These are phyloP conservation scores for Coleophoma eucalyptorum DNA, from an alignment of 2,329 filamentous ascomycete species.

Conservation along the genomic window DNA sequence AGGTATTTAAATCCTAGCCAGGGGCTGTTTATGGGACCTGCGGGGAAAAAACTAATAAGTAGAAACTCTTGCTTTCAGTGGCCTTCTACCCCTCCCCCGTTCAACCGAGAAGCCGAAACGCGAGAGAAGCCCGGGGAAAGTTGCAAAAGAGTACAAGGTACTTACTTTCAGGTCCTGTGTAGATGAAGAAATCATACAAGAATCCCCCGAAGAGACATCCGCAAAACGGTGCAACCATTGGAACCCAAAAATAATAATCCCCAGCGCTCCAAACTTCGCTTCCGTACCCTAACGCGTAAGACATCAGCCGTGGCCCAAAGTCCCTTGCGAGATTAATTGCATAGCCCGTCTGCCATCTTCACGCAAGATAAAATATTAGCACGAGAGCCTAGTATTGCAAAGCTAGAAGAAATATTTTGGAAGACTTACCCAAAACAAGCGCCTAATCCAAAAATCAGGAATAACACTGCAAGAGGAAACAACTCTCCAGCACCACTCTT, in stretches of 20 bases:
- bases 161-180: constrained; percentile 55
- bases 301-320: constrained; percentile 64
- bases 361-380: background rate
- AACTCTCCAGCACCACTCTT: constrained; percentile 53
- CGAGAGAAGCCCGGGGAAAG: too few species aligned
- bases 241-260: constrained; percentile 72
- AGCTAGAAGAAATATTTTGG: background rate
- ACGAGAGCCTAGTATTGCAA: background rate
- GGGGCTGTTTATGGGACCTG: constrained; percentile 59
- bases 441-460: constrained; percentile 70
- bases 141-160: background rate
- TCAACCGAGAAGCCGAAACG: too few species aligned
- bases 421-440: constrained; percentile 52
- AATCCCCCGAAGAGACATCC: constrained; percentile 62
- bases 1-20: constrained; percentile 59
- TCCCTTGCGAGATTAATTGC: constrained; percentile 72
- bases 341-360: constrained; percentile 69
- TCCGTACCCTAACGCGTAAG: constrained; percentile 66
- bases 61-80: background rate
- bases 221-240: constrained; percentile 67
- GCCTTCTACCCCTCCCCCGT: too few species aligned
- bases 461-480: constrained; percentile 61
- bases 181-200: constrained; percentile 65
- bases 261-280: constrained; percentile 63
- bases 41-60: background rate